Percentiles rank a stretch among this genome's conserved stretches.
Evolutionary conservation across 805 yeast species (phyloP).

Genomic region (Spathaspora sp.): DNA sequence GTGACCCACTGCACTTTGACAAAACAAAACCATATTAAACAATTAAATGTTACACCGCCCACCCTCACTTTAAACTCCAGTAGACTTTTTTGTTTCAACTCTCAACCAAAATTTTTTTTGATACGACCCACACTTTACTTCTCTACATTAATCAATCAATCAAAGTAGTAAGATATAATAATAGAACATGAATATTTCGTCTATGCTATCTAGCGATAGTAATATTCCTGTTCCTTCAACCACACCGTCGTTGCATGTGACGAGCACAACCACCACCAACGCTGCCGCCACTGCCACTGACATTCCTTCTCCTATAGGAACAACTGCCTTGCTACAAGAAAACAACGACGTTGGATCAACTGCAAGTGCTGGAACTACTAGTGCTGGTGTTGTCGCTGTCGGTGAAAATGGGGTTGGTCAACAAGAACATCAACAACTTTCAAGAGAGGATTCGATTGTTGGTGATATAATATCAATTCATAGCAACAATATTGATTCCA

Average conservation of each 20-base stretch:
- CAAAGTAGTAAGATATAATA: not conserved
- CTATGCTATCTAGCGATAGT: constrained; percentile 30
- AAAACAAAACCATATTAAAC: not conserved
- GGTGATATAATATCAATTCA: constrained; percentile 2
- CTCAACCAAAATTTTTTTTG: not conserved
- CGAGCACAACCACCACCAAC: constrained; percentile 4
- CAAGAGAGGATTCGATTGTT: constrained; percentile 1
- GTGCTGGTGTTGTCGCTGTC: not conserved
- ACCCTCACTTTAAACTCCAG: not conserved
- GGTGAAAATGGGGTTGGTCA: not conserved
- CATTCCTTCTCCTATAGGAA: not conserved
- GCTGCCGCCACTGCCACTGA: not conserved
- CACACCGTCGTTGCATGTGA: constrained; percentile 4
- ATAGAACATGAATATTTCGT: constrained; percentile 27
- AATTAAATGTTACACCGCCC: not conserved
- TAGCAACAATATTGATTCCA: not conserved
- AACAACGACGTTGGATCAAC: not conserved
- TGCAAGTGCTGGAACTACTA: not conserved
- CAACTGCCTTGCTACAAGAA: not conserved
- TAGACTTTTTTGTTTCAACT: not conserved
- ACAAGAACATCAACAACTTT: not conserved
- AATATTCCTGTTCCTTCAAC: not conserved
- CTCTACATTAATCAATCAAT: not conserved
- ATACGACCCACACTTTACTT: not conserved
- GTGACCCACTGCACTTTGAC: not conserved